These are phyloP conservation scores for Diaporthe capsici DNA, from an alignment of 2,329 filamentous ascomycete species.

Conservation along the genomic window DNA sequence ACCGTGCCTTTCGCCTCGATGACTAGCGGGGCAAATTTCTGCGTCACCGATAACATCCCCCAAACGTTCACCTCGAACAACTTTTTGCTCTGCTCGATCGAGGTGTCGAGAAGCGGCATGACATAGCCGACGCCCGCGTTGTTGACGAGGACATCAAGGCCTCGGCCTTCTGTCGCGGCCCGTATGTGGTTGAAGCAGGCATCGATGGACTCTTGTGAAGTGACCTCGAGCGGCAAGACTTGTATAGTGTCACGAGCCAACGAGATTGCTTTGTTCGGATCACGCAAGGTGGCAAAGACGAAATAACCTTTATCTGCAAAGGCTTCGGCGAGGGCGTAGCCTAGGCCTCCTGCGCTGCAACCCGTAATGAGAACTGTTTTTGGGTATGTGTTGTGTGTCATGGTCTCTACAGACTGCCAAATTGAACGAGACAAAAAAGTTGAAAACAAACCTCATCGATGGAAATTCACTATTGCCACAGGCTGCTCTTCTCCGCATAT, in stretches of 20 bases:
- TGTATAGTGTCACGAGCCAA: slow-evolving; percentile 45
- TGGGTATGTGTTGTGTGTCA: too few species aligned
- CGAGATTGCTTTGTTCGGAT: slow-evolving; percentile 47
- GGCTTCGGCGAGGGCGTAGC: slow-evolving; percentile 48
- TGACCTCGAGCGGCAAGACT: slow-evolving; percentile 49
- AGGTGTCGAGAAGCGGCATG: slow-evolving; percentile 54
- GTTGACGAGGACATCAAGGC: slow-evolving; percentile 55
- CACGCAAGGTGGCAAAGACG: slow-evolving; percentile 50
- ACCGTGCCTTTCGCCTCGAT: slow-evolving; percentile 49
- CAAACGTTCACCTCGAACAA: slow-evolving; percentile 60
- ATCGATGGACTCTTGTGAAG: slow-evolving; percentile 46
- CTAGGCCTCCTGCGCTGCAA: slow-evolving; percentile 52
- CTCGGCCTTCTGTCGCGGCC: background rate
- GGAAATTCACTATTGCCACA: too few species aligned
- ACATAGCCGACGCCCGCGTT: slow-evolving; percentile 56
- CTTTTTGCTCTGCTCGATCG: slow-evolving; percentile 51
- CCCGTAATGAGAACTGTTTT: slow-evolving; percentile 47
- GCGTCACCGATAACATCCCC: slow-evolving; percentile 52
- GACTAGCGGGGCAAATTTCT: slow-evolving; percentile 53
- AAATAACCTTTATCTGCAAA: slow-evolving; percentile 46
- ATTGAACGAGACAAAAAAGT: too few species aligned
- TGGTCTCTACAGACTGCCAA: too few species aligned
- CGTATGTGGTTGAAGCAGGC: background rate
- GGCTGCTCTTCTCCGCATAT: too few species aligned
- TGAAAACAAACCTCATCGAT: too few species aligned